These are phyloP conservation scores for Salix brachista DNA, from an alignment of 345 rosid species.

Conservation along the genomic window DNA sequence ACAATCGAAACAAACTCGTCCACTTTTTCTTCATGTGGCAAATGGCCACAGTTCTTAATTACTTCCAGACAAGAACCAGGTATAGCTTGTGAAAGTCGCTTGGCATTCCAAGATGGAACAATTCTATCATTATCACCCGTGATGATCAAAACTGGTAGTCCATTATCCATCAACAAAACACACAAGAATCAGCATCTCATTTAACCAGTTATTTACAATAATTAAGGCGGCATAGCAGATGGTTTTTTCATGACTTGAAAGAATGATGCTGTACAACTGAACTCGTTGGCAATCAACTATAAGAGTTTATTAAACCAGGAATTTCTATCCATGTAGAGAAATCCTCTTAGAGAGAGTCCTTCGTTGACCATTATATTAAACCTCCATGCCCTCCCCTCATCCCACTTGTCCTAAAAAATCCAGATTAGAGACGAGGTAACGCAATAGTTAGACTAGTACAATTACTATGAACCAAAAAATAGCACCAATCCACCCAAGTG, in stretches of 20 bases:
- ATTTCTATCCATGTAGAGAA: not conserved
- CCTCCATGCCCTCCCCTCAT: not conserved
- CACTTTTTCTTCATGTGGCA: slow-evolving; percentile 84
- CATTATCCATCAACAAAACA: slow-evolving; percentile 2
- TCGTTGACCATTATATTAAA: not conserved
- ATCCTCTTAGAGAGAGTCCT: not conserved
- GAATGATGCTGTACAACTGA: not conserved
- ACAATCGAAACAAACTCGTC: slow-evolving; percentile 71
- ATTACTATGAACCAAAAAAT: not conserved
- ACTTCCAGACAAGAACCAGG: slow-evolving; percentile 66
- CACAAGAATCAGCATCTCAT: slow-evolving; percentile 9
- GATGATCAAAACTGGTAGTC: slow-evolving; percentile 54
- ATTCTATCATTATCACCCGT: slow-evolving; percentile 81
- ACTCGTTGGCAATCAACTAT: not conserved
- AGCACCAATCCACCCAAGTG: not conserved
- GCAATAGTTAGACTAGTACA: not conserved
- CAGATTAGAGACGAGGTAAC: not conserved
- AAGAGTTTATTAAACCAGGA: not conserved
- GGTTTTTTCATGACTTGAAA: not conserved
- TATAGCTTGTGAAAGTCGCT: slow-evolving; percentile 61
- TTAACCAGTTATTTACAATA: not conserved
- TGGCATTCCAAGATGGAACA: slow-evolving; percentile 88
- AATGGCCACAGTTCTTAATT: slow-evolving; percentile 76
- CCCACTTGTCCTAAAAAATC: not conserved
- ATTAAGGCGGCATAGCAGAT: not conserved